Evolutionary conservation across 164 flowering plant genomes (phyloP), one percentile per base, ranked within the genome.

Genomic region (Liquidambar formosana): DNA sequence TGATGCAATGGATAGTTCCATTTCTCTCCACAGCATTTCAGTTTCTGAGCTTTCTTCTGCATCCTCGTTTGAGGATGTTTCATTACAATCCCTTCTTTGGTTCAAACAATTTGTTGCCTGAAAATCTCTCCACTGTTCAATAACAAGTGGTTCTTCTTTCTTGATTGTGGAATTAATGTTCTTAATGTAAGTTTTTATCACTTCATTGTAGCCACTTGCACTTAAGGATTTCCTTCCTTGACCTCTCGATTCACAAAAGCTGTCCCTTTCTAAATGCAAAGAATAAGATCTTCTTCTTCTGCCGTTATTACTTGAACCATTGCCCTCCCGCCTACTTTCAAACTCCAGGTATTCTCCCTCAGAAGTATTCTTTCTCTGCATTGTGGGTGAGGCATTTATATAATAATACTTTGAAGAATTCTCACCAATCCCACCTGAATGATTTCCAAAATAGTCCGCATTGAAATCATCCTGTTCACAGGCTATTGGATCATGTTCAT

Each of bases 21-120:
- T 82, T 69, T 91, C 97, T 66, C 81, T 82, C 96, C 98, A 95
- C 71, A 93, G 69, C 83, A 80, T 77, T 54, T 86, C 97, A 59
- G 66, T 75, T 71, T 95, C 99, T 15, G 90, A 74, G 14, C 59
- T 58, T 78, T 92, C 94, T 54, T 63, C 83, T 5, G 61, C 77
- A 18, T 82, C 79, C 68, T 74, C 72, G 15, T 5, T 27, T 15
- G 63, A 27, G 15, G 75, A 19, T 47, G 62, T 45, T 27, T 15
- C 22, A 23, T 54, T 78, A 68, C 25, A 12, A 8, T 10, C 18
- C 52, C 48, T 63, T 75, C 26, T 67, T 46, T 75, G 71, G 47
- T 61, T 69, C n/a, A 53, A 43, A 15, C 23, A 51, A 3, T 71
- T 76, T 52, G n/a, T 41, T 25, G 71, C 57, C 73, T 78, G 79